Evolutionary conservation across 495 filamentous ascomycete species (phyloP).

Genomic region (Aspergillus haitiensis): DNA sequence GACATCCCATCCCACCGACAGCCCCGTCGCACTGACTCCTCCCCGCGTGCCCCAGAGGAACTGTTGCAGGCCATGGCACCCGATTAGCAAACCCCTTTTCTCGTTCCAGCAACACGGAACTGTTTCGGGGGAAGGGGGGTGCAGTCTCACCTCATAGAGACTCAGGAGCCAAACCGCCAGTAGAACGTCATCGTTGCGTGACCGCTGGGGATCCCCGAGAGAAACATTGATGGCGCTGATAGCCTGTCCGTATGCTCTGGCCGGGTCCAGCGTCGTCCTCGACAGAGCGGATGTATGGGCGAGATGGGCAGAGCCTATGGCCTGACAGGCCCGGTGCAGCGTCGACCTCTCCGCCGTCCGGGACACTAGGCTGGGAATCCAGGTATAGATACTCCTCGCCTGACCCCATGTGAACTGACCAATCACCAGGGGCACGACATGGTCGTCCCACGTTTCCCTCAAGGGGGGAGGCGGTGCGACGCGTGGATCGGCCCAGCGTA

Average conservation of each 20-base stretch:
- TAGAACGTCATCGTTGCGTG: not conserved
- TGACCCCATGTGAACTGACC: slow-evolving; percentile 1
- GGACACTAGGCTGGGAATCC: not conserved
- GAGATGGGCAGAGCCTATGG: slow-evolving; percentile 1
- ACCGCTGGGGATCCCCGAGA: not conserved
- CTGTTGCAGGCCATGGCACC: not conserved
- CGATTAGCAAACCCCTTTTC: not conserved
- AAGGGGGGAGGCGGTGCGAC: not conserved
- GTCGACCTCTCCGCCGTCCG: not conserved
- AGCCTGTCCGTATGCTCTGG: not conserved
- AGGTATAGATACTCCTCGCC: not conserved
- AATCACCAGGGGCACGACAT: not conserved
- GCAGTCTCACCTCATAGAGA: not conserved
- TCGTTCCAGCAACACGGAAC: not conserved
- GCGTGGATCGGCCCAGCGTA: not conserved
- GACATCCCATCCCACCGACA: not conserved
- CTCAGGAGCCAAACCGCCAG: not conserved
- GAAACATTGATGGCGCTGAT: not conserved
- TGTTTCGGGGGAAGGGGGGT: no score
- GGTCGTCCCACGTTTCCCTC: not conserved
- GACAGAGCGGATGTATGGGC: not conserved
- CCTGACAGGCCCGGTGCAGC: not conserved
- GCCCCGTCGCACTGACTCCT: no score
- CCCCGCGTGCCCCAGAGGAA: not conserved
- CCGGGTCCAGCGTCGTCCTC: not conserved